Evolutionary conservation across 805 yeast genomes (phyloP).

Genomic region (Schizosaccharomyces osmophilus): DNA sequence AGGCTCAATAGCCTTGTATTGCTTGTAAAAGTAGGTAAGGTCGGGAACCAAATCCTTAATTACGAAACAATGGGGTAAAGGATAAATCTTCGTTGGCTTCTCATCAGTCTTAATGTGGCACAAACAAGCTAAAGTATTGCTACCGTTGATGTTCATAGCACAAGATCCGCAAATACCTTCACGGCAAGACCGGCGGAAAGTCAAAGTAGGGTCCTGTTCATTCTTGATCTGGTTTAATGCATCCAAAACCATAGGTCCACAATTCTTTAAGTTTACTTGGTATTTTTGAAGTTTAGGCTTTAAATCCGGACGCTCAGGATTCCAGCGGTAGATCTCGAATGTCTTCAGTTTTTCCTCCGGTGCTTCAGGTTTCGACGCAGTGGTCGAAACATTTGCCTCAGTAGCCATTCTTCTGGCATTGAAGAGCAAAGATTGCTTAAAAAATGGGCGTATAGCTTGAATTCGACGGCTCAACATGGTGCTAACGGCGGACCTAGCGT

Average conservation of each 20-base stretch:
- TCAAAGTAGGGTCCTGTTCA: conserved; percentile 86
- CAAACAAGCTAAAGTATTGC: conserved; percentile 88
- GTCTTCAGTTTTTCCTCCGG: conserved; percentile 25
- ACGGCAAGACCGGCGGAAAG: conserved; percentile 94
- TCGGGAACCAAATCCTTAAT: conserved; percentile 95
- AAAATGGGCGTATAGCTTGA: background rate
- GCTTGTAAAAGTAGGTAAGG: conserved; percentile 90
- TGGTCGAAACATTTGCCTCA: background rate
- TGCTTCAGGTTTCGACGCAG: background rate
- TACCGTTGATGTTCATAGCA: conserved; percentile 97
- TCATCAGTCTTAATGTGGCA: conserved; percentile 74
- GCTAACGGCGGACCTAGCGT: background rate
- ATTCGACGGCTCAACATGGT: background rate
- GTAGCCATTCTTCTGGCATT: background rate
- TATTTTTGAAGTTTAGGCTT: conserved; percentile 72
- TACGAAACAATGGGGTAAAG: conserved; percentile 93
- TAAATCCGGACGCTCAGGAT: conserved; percentile 82
- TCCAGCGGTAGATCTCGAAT: conserved; percentile 92
- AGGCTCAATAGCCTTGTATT: conserved; percentile 94
- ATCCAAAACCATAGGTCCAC: conserved; percentile 96
- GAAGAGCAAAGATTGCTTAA: background rate
- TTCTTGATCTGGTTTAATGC: conserved; percentile 84
- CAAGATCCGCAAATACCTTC: conserved; percentile 99
- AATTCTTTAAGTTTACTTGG: conserved; percentile 61
- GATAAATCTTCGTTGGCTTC: conserved; percentile 70